Percentiles rank a stretch among this genome's conserved stretches.
Conservation (phyloP, 768 basidiomycete genomes). For the Phaeolepiota aurea region DNA sequence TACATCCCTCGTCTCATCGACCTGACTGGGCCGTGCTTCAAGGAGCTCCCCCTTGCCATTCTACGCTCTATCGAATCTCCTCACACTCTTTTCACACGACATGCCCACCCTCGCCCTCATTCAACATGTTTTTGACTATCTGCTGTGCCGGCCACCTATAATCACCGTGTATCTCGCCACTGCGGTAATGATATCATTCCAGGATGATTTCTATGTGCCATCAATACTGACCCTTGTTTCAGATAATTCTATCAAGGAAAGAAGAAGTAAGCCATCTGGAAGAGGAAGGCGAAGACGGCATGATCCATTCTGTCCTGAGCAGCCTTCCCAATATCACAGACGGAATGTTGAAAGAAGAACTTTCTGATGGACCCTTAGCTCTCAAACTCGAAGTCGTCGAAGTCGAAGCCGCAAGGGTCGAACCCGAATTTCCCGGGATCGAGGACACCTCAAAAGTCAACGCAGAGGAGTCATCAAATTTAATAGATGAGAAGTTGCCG, state of each 20-base stretch:
- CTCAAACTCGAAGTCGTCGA: background rate
- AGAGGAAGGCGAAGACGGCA: conserved; percentile 70
- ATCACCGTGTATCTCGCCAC: conserved; percentile 75
- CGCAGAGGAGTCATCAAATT: background rate
- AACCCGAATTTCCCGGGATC: background rate
- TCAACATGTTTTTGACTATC: conserved; percentile 88
- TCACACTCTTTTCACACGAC: conserved; percentile 91
- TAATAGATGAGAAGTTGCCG: background rate
- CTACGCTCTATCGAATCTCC: conserved; percentile 81
- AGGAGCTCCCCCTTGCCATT: conserved; percentile 79
- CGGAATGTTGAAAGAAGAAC: conserved; percentile 10
- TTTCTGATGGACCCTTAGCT: background rate
- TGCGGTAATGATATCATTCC: conserved; percentile 46
- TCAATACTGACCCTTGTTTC: background rate
- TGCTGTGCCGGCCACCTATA: conserved; percentile 78
- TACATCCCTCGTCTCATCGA: background rate
- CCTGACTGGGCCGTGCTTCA: conserved; percentile 2
- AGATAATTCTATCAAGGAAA: conserved; percentile 74
- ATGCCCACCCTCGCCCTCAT: conserved; percentile 83
- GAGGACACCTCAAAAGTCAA: background rate
- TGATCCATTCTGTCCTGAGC: conserved; percentile 70
- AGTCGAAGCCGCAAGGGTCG: background rate
- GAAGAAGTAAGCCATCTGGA: conserved; percentile 53
- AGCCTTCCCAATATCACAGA: conserved; percentile 55
- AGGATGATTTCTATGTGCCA: background rate